Conservation (phyloP, 495 filamentous ascomycete species). For the Chlorociboria aeruginascens region DNA sequence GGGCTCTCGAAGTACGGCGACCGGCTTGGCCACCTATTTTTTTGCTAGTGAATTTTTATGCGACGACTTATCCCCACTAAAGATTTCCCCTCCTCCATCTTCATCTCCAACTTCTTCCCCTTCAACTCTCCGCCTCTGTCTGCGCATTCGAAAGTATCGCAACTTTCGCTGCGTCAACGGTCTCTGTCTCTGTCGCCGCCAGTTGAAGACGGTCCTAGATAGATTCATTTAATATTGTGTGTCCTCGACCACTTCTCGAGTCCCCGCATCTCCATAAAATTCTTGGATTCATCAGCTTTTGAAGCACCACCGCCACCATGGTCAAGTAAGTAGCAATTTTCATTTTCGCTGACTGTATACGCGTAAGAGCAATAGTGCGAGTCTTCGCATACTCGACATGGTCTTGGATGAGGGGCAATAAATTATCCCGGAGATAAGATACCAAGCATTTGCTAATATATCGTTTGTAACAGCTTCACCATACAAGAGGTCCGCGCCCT, state of each 20-base stretch:
- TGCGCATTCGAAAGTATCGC: constrained; percentile 5
- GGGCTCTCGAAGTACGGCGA: too few relatives aligned
- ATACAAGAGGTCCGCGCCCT: constrained; percentile 92
- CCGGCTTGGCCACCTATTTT: background rate
- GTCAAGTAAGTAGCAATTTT: constrained; percentile 76
- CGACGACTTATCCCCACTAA: background rate
- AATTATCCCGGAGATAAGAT: background rate
- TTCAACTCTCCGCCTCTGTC: background rate
- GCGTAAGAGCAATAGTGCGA: too few relatives aligned
- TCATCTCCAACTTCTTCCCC: background rate
- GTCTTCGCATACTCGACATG: background rate
- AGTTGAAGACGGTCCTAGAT: constrained; percentile 13
- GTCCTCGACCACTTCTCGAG: too few relatives aligned
- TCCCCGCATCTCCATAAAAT: constrained; percentile 11
- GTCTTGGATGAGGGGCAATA: background rate
- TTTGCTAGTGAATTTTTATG: background rate
- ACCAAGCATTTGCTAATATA: background rate
- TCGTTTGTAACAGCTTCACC: constrained; percentile 66
- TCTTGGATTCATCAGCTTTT: constrained; percentile 23
- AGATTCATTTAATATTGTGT: constrained; percentile 2
- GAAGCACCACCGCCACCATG: constrained; percentile 82
- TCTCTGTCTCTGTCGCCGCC: constrained; percentile 12
- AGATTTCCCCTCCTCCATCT: background rate
- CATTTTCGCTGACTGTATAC: background rate
- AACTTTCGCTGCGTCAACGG: constrained; percentile 11